Percentiles rank a stretch among this genome's conserved stretches.
phyloP scores from a whole-genome alignment of 2,329 filamentous ascomycete species.

The Neopestalotiopsis rosae region DNA sequence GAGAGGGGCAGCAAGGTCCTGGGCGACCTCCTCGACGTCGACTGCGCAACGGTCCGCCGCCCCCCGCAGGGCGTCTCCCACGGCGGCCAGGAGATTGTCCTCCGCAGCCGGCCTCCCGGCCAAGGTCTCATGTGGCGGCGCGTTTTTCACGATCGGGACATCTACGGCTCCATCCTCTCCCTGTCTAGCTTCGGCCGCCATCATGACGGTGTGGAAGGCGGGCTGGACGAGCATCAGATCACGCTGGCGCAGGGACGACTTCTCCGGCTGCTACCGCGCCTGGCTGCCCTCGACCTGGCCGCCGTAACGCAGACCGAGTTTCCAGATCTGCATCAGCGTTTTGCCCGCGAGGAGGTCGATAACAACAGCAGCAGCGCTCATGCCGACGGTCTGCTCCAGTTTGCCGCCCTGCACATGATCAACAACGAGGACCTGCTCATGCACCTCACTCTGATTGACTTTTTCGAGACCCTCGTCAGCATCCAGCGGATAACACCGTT shows the following conservation, averaged over 20 bases:
- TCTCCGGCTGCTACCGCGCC: slow-evolving; percentile 55
- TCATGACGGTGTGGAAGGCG: slow-evolving; percentile 28
- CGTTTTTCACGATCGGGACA: slow-evolving; percentile 51
- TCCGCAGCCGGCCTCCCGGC: slow-evolving; percentile 46
- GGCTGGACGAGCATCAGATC: slow-evolving; percentile 42
- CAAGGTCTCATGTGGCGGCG: slow-evolving; percentile 60
- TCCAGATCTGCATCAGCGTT: slow-evolving; percentile 37
- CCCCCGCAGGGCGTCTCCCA: slow-evolving; percentile 34
- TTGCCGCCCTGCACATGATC: slow-evolving; percentile 58
- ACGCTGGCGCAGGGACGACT: slow-evolving; percentile 59
- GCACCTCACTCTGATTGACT: slow-evolving; percentile 57
- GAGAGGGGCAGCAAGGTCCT: slow-evolving; percentile 57
- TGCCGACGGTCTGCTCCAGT: slow-evolving; percentile 52
- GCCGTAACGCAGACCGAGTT: slow-evolving; percentile 44
- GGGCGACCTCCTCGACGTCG: slow-evolving; percentile 59
- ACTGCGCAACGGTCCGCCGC: slow-evolving; percentile 47
- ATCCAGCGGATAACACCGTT: slow-evolving; percentile 49
- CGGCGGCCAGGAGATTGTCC: slow-evolving; percentile 42
- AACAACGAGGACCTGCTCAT: slow-evolving; percentile 55
- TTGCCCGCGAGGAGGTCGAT: slow-evolving; percentile 25
- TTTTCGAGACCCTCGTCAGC: slow-evolving; percentile 56
- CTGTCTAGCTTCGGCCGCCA: slow-evolving; percentile 39
- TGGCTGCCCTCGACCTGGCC: slow-evolving; percentile 52
- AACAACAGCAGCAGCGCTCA: neutral
- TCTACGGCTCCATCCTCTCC: slow-evolving; percentile 52